phyloP scores from a whole-genome alignment of 2,329 filamentous ascomycete species.

The Cercospora nicotianae region DNA sequence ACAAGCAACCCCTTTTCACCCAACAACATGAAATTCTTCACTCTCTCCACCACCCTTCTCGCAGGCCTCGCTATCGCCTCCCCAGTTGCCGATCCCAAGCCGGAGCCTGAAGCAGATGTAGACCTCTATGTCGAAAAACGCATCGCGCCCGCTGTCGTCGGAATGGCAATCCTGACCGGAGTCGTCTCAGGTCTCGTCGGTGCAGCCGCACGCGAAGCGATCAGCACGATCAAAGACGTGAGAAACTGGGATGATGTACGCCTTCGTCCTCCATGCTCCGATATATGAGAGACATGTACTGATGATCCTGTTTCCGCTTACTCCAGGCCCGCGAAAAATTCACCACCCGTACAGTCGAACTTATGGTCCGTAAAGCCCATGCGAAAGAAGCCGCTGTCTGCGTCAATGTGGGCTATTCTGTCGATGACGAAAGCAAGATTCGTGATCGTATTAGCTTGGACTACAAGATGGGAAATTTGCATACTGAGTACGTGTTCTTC shows the following conservation, averaged over 20 bases:
- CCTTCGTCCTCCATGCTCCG: too few relatives aligned
- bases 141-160: neutral
- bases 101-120: neutral
- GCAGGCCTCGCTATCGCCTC: neutral
- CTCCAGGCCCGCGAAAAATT: neutral
- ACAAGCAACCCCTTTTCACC: neutral
- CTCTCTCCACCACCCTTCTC: neutral
- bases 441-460: neutral
- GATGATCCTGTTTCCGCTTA: too few relatives aligned
- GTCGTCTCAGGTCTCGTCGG: neutral
- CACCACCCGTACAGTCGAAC: neutral
- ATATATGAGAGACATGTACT: too few relatives aligned
- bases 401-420: neutral
- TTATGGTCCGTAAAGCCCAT: neutral
- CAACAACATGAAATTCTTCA: neutral
- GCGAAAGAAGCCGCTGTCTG: neutral
- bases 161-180: neutral
- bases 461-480: neutral
- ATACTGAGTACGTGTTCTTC: neutral
- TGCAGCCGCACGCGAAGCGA: neutral
- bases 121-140: neutral
- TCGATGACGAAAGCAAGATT: neutral
- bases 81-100: neutral
- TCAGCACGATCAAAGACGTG: neutral
- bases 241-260: neutral